Percentiles rank a stretch among this genome's conserved stretches.
Conservation (phyloP, 768 basidiomycete genomes). For the Symmetrospora coprosmae region DNA sequence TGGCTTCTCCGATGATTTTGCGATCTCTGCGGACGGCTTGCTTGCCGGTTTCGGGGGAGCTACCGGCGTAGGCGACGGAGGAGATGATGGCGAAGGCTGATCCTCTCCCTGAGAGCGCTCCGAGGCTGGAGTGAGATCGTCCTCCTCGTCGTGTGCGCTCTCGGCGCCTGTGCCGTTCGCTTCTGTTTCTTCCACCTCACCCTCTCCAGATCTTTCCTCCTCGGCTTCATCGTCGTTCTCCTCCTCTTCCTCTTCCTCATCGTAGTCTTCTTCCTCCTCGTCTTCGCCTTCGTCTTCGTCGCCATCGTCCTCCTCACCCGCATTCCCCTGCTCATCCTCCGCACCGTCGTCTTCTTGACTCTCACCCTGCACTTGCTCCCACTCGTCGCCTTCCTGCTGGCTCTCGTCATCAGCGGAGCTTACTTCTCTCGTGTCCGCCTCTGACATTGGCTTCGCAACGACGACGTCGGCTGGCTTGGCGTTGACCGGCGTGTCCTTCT, state of each 20-base stretch:
- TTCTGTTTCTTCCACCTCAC: not conserved
- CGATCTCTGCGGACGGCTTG: not conserved
- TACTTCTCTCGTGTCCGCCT: not conserved
- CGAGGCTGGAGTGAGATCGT: not conserved
- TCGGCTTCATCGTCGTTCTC: slow-evolving; percentile 1
- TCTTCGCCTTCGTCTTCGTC: not conserved
- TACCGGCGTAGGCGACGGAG: not conserved
- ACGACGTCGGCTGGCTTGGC: not conserved
- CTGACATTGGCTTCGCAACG: not conserved
- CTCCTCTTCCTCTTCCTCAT: slow-evolving; percentile 5
- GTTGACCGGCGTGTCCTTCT: not conserved
- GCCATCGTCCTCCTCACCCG: not conserved
- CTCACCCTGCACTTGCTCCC: not conserved
- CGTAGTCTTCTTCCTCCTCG: not conserved
- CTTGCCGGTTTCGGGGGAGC: not conserved
- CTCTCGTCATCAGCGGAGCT: too few relatives aligned
- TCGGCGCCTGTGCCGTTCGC: not conserved
- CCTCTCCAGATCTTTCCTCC: not conserved
- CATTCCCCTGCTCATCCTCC: not conserved
- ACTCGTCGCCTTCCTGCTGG: not conserved
- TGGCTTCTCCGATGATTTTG: not conserved
- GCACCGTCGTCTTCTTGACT: not conserved
- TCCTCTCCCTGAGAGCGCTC: not conserved
- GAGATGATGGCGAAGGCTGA: not conserved
- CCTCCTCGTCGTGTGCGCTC: not conserved